phyloP scores from a whole-genome alignment of 768 basidiomycete species.

The Amanita brunnescens region DNA sequence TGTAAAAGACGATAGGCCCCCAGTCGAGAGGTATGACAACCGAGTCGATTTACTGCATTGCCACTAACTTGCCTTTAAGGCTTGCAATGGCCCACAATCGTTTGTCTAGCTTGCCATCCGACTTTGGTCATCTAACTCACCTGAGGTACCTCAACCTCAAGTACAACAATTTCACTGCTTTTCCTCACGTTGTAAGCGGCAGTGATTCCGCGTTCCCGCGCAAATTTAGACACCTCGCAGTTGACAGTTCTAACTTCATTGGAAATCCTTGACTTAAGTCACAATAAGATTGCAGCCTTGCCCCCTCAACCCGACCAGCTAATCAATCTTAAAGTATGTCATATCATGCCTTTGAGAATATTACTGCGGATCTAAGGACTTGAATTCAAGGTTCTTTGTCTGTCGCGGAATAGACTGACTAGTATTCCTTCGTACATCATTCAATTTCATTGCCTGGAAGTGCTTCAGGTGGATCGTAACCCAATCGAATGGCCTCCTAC shows the following conservation, averaged over 20 bases:
- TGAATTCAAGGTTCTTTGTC: constrained; percentile 63
- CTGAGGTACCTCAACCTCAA: constrained; percentile 84
- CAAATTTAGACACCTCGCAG: constrained; percentile 29
- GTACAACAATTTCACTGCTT: constrained; percentile 70
- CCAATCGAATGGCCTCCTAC: constrained; percentile 91
- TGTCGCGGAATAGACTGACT: constrained; percentile 79
- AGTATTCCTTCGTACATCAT: constrained; percentile 72
- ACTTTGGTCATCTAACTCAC: constrained; percentile 62
- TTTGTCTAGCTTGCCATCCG: constrained; percentile 65
- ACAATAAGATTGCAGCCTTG: constrained; percentile 79
- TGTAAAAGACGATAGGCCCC: constrained; percentile 38
- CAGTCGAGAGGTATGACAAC: constrained; percentile 49
- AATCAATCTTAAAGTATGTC: constrained; percentile 58
- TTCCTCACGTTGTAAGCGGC: constrained; percentile 78
- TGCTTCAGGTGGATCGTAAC: constrained; percentile 85
- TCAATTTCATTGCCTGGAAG: constrained; percentile 61
- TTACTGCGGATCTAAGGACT: neutral
- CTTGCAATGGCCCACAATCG: constrained; percentile 84
- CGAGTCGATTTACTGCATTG: neutral
- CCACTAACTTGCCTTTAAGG: constrained; percentile 29
- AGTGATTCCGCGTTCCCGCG: constrained; percentile 2
- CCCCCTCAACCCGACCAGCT: constrained; percentile 78
- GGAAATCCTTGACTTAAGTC: constrained; percentile 91
- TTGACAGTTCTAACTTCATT: constrained; percentile 77
- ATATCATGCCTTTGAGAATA: neutral